Evolutionary conservation across 1,284 basidiomycete genomes (phyloP).

Genomic region (Trametes polyzona): DNA sequence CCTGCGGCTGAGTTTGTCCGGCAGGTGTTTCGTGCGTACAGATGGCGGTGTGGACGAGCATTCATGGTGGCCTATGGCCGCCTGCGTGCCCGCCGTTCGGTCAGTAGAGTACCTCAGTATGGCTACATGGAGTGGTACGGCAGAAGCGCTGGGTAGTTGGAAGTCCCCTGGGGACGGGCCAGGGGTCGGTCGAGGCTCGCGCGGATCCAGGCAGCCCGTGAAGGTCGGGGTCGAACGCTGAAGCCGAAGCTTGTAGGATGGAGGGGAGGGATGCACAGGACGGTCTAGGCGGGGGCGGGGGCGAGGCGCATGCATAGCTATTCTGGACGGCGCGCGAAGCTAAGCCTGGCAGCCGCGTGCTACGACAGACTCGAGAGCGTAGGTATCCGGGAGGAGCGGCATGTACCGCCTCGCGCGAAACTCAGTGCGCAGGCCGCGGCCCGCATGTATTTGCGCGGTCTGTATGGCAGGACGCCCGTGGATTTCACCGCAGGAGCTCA

Average conservation of each 20-base stretch:
- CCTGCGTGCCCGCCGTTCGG: no score
- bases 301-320: neutral
- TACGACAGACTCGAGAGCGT: no score
- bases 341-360: no score
- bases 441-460: neutral
- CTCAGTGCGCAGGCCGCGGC: slow-evolving; percentile 5
- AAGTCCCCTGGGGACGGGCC: no score
- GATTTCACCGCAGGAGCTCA: neutral
- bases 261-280: neutral
- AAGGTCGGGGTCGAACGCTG: neutral
- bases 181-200: neutral
- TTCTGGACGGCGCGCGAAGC: slow-evolving; percentile 1
- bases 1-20: slow-evolving; percentile 12
- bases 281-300: neutral
- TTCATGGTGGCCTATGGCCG: neutral
- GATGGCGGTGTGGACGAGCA: slow-evolving; percentile 2
- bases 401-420: slow-evolving; percentile 4
- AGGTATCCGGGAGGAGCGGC: slow-evolving; percentile 4
- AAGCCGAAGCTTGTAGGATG: neutral
- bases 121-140: no score
- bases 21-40: slow-evolving; percentile 9
- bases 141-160: no score
- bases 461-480: neutral
- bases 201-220: neutral
- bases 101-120: no score